Percentiles rank a stretch among this genome's conserved stretches.
Conservation (phyloP, 23 red algal species). For the Gracilaria domingensis region DNA sequence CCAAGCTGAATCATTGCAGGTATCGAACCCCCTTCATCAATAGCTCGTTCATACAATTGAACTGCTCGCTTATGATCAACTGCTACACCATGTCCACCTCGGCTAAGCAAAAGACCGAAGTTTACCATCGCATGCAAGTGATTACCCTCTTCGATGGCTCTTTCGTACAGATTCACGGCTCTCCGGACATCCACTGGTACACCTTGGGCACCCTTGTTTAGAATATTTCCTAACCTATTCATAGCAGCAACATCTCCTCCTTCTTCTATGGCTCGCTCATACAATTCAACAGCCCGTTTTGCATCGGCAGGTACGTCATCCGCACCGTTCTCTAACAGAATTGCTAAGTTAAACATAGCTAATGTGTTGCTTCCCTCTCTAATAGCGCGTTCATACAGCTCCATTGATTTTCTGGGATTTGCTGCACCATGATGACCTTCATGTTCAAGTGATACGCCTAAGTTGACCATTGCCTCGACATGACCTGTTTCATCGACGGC, state of each 20-base stretch:
- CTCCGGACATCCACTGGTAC: constrained; percentile 8
- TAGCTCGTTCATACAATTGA: not conserved
- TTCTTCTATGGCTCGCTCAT: constrained; percentile 24
- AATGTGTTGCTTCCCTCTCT: not conserved
- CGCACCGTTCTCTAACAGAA: constrained; percentile 17
- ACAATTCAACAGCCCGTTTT: constrained; percentile 32
- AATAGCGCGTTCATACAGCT: constrained; percentile 15
- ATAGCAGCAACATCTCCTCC: constrained; percentile 11
- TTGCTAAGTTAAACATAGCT: constrained; percentile 24
- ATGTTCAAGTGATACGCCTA: not conserved
- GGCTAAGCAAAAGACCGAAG: not conserved
- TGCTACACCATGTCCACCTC: not conserved
- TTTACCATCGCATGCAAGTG: not conserved
- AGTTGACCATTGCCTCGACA: constrained; percentile 14
- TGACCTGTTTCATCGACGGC: not conserved
- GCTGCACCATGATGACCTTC: not conserved
- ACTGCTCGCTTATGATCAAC: constrained; percentile 5
- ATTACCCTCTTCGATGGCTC: constrained; percentile 1
- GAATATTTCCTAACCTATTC: constrained; percentile 15
- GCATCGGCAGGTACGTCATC: not conserved
- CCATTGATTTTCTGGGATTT: not conserved
- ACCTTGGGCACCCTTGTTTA: constrained; percentile 9
- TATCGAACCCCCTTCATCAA: not conserved
- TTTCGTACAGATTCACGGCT: not conserved
- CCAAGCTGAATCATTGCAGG: not conserved